Evolutionary conservation across 169 alveolate species (phyloP), one percentile per base, ranked within the genome.

Genomic region (Plasmodium gallinaceum): DNA sequence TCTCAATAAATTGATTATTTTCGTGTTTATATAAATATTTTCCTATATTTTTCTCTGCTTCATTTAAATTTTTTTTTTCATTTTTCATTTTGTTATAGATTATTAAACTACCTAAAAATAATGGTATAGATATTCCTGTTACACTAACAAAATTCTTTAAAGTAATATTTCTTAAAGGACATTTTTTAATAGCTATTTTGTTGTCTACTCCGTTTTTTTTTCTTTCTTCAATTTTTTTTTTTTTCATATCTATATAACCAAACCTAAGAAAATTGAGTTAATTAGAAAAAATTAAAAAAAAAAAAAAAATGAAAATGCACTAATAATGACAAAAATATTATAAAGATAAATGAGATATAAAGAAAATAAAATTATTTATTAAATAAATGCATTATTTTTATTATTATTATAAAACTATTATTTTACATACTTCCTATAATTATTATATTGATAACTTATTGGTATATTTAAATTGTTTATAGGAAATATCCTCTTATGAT

Each of bases 1-100:
- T 78, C 24, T 69, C 43, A 9, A 52, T 12, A 8, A 20, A 16
- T 20, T 64, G 48, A 64, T 20, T 64, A 0, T 48, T 64, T 16
- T 78, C 76, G 64, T 78, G 89, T 57, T 78, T 78, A 69, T 78
- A 78, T 51, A 78, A 70, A 58, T 39, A 78, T 45, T 51, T 78
- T 39, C 89, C 89, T 61, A 78, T 9, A n/a, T 64, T 66, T 51
- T 65, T 78, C 48, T 78, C 89, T 1, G 89, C 22, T 26, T 39
- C 89, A 7, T 42, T 78, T 78, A 78, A 78, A 78, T 78, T 78
- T 14, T 52, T 54, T 18, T 48, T 78, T 54, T 78, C 76, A 64
- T 32, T 48, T 78, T n/a, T 45, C 10, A 78, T 39, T 64, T 65
- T 78, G 57, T 42, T 78, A 70, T 78, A 78, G 62, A 78, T 37